Evolutionary conservation across 176 grass and related monocot genomes (phyloP).

Genomic region (Avena eriantha): DNA sequence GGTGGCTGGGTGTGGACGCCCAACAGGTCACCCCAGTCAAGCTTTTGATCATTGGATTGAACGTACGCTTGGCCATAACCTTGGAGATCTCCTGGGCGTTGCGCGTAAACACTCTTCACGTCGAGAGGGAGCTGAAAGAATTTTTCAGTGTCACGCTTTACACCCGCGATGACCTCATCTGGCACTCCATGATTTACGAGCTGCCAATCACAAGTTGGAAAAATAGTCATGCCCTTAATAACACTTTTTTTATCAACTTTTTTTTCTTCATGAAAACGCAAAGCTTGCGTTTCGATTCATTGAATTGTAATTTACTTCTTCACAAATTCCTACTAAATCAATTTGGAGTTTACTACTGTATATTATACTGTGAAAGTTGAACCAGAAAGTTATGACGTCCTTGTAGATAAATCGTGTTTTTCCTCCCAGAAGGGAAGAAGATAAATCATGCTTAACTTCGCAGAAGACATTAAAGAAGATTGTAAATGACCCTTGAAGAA

Average conservation of each 20-base stretch:
- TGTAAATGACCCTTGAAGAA: neutral
- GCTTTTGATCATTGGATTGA: neutral
- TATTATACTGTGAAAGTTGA: no score
- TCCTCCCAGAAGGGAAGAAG: no score
- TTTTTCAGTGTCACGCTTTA: conserved; percentile 32
- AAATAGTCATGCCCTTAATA: no score
- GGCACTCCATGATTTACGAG: conserved; percentile 56
- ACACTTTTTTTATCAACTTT: no score
- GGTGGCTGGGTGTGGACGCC: conserved; percentile 42
- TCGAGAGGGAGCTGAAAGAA: conserved; percentile 55
- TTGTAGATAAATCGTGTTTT: no score
- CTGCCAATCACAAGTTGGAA: conserved; percentile 23
- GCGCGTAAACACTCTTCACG: conserved; percentile 48
- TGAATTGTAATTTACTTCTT: neutral
- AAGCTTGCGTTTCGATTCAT: no score
- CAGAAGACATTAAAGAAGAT: neutral
- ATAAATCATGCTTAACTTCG: no score
- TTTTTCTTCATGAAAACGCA: no score
- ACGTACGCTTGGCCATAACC: conserved; percentile 65
- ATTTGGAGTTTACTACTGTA: no score
- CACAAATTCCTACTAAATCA: neutral
- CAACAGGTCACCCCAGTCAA: neutral
- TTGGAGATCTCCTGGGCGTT: conserved; percentile 53
- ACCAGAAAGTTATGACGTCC: no score
- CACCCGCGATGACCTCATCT: conserved; percentile 48